Base-by-base conservation (phyloP, 768 basidiomycete species). In the Amanita subjunquillea region DNA sequence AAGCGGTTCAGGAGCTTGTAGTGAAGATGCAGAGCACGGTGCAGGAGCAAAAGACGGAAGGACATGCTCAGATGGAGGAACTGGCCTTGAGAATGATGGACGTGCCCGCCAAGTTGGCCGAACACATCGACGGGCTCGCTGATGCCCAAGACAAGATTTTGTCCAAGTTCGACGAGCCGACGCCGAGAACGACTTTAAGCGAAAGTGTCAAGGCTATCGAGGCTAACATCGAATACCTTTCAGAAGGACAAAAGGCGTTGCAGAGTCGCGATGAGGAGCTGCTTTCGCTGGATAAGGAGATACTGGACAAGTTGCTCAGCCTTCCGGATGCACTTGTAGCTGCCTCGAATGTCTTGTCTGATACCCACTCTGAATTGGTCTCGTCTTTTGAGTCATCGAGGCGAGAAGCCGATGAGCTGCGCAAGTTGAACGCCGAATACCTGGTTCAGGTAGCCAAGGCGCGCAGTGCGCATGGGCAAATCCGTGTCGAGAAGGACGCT, bases 401-500 rank as follows among this genome's bases (percentile, higher is more conserved):
- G 61, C 76, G 74, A 45, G 85, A 90, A 59, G 63, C 82, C 27
- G 85, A 89, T 8, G 87, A 91, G 50, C 70, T 87, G 53, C 79
- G 81, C 41, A 79, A 77, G 55, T 59, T 72, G 15, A 89, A 87
- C 62, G 69, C 76, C 6, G 88, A 91, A 6, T 72, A 80, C 46
- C 87, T 89, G 60, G 69, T 82, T 32, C 84, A 89, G 59, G 60
- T 91, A 9, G 77, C 80, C 10, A 88, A 87, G 67, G 85, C 89
- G 47, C 83, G 87, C 50, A 79, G 81, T 20, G 80, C 82, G 12
- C 83, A 88, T 58, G 87, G 87, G 0, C 83, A 87, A 61, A 76
- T 85, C 4, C 80, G 86, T 13, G 87, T 87, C 12, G 89, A 92
- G 71, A 92, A 90, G 67, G 89, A 91, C 46, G 69, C 78, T 36